phyloP scores from a whole-genome alignment of 345 rosid species.

The Arabis hirsuta region DNA sequence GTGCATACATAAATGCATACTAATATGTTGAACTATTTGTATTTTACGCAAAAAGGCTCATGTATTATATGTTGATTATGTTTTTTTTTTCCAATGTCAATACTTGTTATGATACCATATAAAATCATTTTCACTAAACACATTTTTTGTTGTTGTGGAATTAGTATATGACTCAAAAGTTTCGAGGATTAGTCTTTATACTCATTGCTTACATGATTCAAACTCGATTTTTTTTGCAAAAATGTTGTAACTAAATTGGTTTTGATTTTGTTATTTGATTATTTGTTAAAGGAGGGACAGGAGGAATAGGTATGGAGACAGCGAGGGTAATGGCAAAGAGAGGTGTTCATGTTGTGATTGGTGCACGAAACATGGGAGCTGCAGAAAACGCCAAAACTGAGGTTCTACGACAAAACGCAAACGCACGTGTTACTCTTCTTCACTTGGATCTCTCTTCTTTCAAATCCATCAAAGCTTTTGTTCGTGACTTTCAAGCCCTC shows the following conservation, averaged over 20 bases:
- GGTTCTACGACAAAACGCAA: slow-evolving; percentile 44
- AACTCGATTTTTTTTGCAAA: neutral
- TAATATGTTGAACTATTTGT: too few relatives aligned
- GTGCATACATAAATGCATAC: slow-evolving; percentile 34
- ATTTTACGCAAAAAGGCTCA: too few relatives aligned
- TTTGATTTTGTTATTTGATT: neutral
- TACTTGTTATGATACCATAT: neutral
- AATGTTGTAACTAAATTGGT: neutral
- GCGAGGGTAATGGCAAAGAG: slow-evolving; percentile 70
- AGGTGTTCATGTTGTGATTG: slow-evolving; percentile 75
- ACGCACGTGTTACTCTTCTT: slow-evolving; percentile 44
- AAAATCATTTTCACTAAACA: neutral
- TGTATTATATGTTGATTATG: neutral
- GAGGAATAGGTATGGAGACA: slow-evolving; percentile 94
- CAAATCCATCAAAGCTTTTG: slow-evolving; percentile 42
- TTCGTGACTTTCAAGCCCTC: slow-evolving; percentile 41
- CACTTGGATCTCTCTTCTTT: slow-evolving; percentile 45
- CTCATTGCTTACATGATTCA: neutral
- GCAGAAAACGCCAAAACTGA: slow-evolving; percentile 65
- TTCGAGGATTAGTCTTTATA: neutral
- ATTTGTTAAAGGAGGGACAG: slow-evolving; percentile 68
- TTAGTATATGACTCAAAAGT: neutral
- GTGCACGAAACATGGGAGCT: slow-evolving; percentile 74
- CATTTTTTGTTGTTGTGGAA: neutral
- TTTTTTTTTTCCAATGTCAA: neutral